Evolutionary conservation across 345 rosid species (phyloP).

Genomic region (Boechera divaricarpa): DNA sequence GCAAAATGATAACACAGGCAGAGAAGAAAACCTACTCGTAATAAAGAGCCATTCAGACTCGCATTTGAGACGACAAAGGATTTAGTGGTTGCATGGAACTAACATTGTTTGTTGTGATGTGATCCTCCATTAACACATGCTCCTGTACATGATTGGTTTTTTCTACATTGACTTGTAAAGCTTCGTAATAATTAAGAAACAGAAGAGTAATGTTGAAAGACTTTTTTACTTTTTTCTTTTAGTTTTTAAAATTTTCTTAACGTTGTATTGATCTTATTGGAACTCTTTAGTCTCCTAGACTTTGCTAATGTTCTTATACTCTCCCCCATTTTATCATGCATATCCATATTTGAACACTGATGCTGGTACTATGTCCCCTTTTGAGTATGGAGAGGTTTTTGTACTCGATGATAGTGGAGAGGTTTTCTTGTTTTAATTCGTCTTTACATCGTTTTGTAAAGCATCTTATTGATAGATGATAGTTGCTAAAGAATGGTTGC

Average conservation of each 20-base stretch:
- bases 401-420: slow-evolving; percentile 98
- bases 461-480: background rate
- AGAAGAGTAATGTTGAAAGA: background rate
- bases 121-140: background rate
- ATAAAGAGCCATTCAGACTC: no score
- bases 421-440: slow-evolving; percentile 50
- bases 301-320: background rate
- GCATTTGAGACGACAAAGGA: no score
- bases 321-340: slow-evolving; percentile 35
- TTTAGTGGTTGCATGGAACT: no score
- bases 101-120: background rate
- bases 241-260: background rate
- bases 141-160: background rate
- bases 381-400: slow-evolving; percentile 96
- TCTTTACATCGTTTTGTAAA: slow-evolving; percentile 21
- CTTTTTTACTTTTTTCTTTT: no score
- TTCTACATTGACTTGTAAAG: background rate
- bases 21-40: no score
- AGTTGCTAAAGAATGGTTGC: slow-evolving; percentile 28
- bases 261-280: background rate
- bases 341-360: slow-evolving; percentile 95
- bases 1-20: no score
- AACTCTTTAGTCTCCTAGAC: background rate
- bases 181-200: background rate
- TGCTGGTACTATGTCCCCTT: slow-evolving; percentile 99